Evolutionary conservation across 140 eudicot genomes (phyloP).

Genomic region (Flaveria floridana): DNA sequence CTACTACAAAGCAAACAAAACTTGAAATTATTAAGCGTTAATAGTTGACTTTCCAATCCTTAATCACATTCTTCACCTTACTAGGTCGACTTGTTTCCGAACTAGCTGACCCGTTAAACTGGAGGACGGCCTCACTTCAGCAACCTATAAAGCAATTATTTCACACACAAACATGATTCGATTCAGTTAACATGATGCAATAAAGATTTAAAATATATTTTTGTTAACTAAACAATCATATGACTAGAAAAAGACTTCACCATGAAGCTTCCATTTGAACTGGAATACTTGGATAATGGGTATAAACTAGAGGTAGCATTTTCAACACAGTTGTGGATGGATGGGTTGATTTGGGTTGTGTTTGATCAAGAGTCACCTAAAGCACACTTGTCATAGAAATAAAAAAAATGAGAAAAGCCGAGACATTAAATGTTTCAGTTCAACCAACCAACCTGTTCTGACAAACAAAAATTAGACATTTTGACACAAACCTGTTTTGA

Average conservation of each 20-base stretch:
- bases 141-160: constrained; percentile 33
- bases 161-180: constrained; percentile 9
- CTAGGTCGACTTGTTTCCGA: constrained; percentile 32
- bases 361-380: not conserved
- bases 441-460: not conserved
- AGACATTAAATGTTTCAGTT: not conserved
- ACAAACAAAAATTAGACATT: not conserved
- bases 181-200: not conserved
- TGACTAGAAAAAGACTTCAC: not conserved
- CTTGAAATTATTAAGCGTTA: not conserved
- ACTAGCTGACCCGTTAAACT: constrained; percentile 29
- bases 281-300: constrained; percentile 48
- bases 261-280: constrained; percentile 20
- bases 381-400: not conserved
- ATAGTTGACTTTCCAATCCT: constrained; percentile 8
- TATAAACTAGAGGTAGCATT: constrained; percentile 12
- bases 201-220: constrained; percentile 4
- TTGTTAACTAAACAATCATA: not conserved
- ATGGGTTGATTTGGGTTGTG: not conserved
- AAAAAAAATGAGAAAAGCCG: no score
- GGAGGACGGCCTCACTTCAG: constrained; percentile 32
- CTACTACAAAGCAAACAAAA: not conserved
- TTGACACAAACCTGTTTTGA: not conserved
- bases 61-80: constrained; percentile 36
- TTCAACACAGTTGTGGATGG: not conserved